Evolutionary conservation across 2,329 filamentous ascomycete genomes (phyloP).

Genomic region (Fusarium dimerum): DNA sequence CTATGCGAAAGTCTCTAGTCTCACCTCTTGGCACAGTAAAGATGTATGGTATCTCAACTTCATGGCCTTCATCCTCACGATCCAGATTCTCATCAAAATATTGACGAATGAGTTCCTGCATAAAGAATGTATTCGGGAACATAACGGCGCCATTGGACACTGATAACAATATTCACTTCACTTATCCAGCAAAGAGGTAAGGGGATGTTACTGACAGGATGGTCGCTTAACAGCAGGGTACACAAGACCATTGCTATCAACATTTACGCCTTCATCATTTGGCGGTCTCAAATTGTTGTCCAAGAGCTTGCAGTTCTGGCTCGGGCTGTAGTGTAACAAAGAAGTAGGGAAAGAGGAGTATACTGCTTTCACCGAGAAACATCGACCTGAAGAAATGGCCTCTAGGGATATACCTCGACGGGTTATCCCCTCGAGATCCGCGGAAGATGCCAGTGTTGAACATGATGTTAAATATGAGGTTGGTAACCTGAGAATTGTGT

Average conservation of each 20-base stretch:
- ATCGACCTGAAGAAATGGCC: too few species aligned
- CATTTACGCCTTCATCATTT: conserved; percentile 10
- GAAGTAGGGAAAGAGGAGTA: conserved; percentile 18
- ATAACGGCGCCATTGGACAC: conserved; percentile 20
- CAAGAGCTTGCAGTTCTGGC: conserved; percentile 6
- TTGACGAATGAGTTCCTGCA: conserved; percentile 16
- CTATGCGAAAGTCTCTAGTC: background rate
- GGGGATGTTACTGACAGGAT: too few species aligned
- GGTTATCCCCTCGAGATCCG: too few species aligned
- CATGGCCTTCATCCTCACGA: conserved; percentile 5
- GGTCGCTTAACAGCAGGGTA: conserved; percentile 13
- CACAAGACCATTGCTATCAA: conserved; percentile 11
- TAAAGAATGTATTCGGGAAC: conserved; percentile 24
- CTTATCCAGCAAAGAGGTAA: too few species aligned
- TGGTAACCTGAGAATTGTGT: too few species aligned
- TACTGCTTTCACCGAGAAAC: conserved; percentile 16
- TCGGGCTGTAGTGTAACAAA: conserved; percentile 13
- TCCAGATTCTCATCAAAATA: conserved; percentile 18
- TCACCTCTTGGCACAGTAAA: conserved; percentile 17
- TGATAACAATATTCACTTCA: too few species aligned
- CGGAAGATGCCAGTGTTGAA: too few species aligned
- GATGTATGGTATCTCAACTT: conserved; percentile 10
- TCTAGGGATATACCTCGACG: too few species aligned
- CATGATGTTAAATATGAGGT: too few species aligned
- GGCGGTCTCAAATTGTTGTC: conserved; percentile 8